phyloP scores from a whole-genome alignment of 805 yeast species.

The Zygotorulaspora sp. region DNA sequence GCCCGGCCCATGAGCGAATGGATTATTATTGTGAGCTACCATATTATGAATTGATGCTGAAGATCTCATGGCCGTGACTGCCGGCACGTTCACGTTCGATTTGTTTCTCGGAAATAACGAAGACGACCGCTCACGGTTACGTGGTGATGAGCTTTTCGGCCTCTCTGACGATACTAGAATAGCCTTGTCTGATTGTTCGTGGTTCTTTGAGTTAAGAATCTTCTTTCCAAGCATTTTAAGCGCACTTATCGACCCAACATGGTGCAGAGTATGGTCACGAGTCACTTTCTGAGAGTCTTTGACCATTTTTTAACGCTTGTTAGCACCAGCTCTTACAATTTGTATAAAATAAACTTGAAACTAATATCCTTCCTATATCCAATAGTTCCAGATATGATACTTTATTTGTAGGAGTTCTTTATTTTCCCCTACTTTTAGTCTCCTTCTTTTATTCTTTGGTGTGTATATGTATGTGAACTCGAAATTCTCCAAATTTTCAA shows the following conservation, averaged over 20 bases:
- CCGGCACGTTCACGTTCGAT: slow-evolving; percentile 11
- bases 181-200: slow-evolving; percentile 2
- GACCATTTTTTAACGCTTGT: slow-evolving; percentile 1
- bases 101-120: slow-evolving; percentile 23
- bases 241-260: slow-evolving; percentile 15
- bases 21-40: slow-evolving; percentile 31
- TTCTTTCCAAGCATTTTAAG: slow-evolving; percentile 16
- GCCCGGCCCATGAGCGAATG: slow-evolving; percentile 20
- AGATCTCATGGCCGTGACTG: slow-evolving; percentile 17
- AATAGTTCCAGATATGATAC: too few relatives aligned
- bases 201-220: slow-evolving; percentile 7
- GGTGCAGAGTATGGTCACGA: slow-evolving; percentile 4
- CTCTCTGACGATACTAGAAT: slow-evolving; percentile 1
- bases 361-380: too few relatives aligned
- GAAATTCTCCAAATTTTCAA: neutral
- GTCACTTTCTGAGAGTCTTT: slow-evolving; percentile 3
- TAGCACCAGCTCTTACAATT: too few relatives aligned
- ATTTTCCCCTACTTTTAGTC: too few relatives aligned
- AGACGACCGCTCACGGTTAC: slow-evolving; percentile 22
- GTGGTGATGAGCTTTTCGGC: slow-evolving; percentile 15
- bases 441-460: too few relatives aligned
- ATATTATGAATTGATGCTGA: slow-evolving; percentile 26
- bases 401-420: too few relatives aligned
- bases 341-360: too few relatives aligned
- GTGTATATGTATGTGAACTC: too few relatives aligned